Base-by-base conservation (phyloP, 306 rosid species). In the Chamaecrista fasciculata region DNA sequence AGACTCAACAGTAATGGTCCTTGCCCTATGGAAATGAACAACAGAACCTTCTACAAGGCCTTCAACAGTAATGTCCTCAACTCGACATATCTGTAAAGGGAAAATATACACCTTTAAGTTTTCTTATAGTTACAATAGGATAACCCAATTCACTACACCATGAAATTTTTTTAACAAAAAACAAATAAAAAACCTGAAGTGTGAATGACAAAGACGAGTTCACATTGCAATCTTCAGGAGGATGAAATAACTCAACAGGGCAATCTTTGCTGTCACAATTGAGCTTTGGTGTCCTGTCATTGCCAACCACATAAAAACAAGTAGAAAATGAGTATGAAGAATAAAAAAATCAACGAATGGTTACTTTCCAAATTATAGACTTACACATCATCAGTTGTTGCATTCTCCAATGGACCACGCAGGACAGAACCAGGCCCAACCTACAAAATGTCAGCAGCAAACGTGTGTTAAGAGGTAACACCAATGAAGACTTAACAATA, bases 161-260 rank as follows among this genome's bases (percentile, higher is more conserved):
- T 16, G 29, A 26, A 73, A 78, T 79, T 70, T 62, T 36, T 14
- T n/a, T 8, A n/a, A 6, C 9, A 6, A 37, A 10, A 10, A 37
- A 37, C 4, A 28, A 28, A 40, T 49, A 34, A 62, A 70, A 43
- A 70, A 95, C 99, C 97, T 91, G 97, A 76, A 95, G 91, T 7
- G 99, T 95, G 84, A 95, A 95, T 69, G 99, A 76, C 64, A 95
- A 70, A 19, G 99, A 95, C 60, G 99, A 78, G 76, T 95, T 95
- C 79, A 95, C 97, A 69, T 91, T 95, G 86, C 99, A 95, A 84
- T 95, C 99, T 80, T 95, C 97, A 33, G 99, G 99, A 31, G 99
- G 99, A 67, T 83, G 88, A 69, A 91, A 77, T 69, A 95, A 84
- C 57, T 95, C 99, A 53, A 55, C 6, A 6, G 99, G 97, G 76